Evolutionary conservation across 192 early-diverging fungal species (phyloP).

Genomic region (Thamnidium elegans): DNA sequence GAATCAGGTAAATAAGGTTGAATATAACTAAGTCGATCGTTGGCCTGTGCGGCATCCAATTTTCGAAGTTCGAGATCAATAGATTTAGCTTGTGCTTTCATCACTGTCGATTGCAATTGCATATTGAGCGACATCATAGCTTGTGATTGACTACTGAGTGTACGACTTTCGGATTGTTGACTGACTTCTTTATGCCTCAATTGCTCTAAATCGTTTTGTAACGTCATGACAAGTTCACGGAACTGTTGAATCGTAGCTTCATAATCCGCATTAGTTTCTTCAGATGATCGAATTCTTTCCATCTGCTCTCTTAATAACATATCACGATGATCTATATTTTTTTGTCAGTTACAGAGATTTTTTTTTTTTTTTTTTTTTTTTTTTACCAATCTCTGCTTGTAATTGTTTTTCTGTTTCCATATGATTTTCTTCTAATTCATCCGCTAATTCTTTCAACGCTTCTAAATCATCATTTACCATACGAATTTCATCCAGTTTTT

Average conservation of each 20-base stretch:
- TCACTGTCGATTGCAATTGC: slow-evolving; percentile 74
- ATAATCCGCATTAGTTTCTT: slow-evolving; percentile 84
- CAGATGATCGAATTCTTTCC: slow-evolving; percentile 57
- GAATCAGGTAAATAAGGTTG: slow-evolving; percentile 80
- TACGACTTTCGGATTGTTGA: slow-evolving; percentile 54
- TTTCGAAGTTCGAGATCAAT: slow-evolving; percentile 89
- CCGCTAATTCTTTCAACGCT: slow-evolving; percentile 83
- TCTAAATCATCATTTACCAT: slow-evolving; percentile 82
- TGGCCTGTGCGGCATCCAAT: slow-evolving; percentile 82
- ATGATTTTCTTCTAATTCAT: slow-evolving; percentile 93
- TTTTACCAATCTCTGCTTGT: slow-evolving; percentile 71
- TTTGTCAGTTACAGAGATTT: not conserved
- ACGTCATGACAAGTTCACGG: slow-evolving; percentile 71
- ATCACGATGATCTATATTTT: slow-evolving; percentile 57
- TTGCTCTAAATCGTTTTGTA: slow-evolving; percentile 75
- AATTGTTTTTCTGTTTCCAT: slow-evolving; percentile 84
- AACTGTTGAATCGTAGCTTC: slow-evolving; percentile 84
- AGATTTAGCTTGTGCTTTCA: slow-evolving; percentile 83
- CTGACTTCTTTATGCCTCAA: slow-evolving; percentile 64
- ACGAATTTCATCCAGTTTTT: slow-evolving; percentile 79
- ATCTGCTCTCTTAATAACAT: slow-evolving; percentile 60
- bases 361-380: not conserved
- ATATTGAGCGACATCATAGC: slow-evolving; percentile 78
- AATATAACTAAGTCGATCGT: slow-evolving; percentile 62
- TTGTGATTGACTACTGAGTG: slow-evolving; percentile 68